Evolutionary conservation across 2,329 filamentous ascomycete genomes (phyloP).

Genomic region (Beauveria asiatica): DNA sequence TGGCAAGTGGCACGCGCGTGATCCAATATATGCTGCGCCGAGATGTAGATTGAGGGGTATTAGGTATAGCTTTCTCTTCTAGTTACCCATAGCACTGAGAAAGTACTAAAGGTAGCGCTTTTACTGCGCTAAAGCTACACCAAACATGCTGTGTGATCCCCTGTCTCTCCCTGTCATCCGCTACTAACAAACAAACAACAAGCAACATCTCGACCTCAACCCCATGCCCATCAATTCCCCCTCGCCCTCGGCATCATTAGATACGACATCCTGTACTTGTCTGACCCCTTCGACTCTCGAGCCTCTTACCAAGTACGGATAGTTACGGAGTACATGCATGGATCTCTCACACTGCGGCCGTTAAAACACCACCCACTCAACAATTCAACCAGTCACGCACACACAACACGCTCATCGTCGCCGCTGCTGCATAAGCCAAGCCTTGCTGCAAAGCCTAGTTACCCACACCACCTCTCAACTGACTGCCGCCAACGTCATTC

Average conservation of each 20-base stretch:
- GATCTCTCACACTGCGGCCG: neutral
- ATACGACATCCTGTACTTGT: neutral
- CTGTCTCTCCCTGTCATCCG: neutral
- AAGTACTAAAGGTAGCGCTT: neutral
- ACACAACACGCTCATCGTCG: neutral
- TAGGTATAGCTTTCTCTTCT: no score
- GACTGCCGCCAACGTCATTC: conserved; percentile 5
- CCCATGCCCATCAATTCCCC: neutral
- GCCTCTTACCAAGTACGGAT: neutral
- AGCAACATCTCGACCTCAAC: neutral
- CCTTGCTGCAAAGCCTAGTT: neutral
- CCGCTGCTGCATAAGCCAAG: conserved; percentile 1
- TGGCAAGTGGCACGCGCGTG: neutral
- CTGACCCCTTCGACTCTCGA: neutral
- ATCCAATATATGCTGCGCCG: neutral
- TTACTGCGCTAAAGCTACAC: neutral
- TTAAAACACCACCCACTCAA: neutral
- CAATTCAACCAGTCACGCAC: conserved; percentile 3
- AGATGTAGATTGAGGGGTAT: neutral
- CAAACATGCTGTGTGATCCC: neutral
- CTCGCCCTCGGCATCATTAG: neutral
- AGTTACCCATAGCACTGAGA: no score
- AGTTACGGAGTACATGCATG: neutral
- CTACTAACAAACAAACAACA: neutral
- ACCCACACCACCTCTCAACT: conserved; percentile 4